Conservation (phyloP, 2,329 filamentous ascomycete genomes). For the Fusarium napiforme region DNA sequence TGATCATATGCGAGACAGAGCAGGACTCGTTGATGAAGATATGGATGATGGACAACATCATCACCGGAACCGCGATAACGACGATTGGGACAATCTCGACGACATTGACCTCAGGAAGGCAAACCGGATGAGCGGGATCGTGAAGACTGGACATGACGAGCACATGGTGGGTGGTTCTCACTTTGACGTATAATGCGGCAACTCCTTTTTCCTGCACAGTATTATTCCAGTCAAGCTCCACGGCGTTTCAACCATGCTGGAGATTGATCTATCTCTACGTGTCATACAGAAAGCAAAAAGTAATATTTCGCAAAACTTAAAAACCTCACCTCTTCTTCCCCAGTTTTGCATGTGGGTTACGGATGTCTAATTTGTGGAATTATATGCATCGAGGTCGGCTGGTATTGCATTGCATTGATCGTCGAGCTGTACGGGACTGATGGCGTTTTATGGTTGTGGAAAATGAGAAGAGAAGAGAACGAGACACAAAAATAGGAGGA, state of each 20-base stretch:
- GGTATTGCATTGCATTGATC: conserved; percentile 47
- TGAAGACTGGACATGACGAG: conserved; percentile 69
- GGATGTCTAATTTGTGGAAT: conserved; percentile 50
- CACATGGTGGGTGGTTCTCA: conserved; percentile 71
- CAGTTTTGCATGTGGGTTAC: conserved; percentile 40
- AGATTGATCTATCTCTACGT: conserved; percentile 38
- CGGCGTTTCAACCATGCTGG: conserved; percentile 41
- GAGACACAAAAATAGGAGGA: conserved; percentile 12
- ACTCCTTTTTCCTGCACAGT: conserved; percentile 29
- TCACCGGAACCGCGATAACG: conserved; percentile 51
- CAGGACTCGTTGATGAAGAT: conserved; percentile 64
- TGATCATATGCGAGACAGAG: conserved; percentile 75
- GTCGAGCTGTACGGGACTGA: conserved; percentile 41
- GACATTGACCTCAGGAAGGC: conserved; percentile 63
- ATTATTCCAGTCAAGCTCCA: conserved; percentile 36
- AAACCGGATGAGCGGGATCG: conserved; percentile 73
- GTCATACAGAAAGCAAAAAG: conserved; percentile 43
- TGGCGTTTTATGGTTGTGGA: conserved; percentile 46
- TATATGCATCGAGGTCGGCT: conserved; percentile 46
- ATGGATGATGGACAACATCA: conserved; percentile 67
- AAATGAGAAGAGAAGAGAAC: conserved; percentile 21
- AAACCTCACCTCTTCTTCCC: conserved; percentile 9
- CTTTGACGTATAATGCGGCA: conserved; percentile 67
- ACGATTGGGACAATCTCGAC: conserved; percentile 69
- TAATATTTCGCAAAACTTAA: conserved; percentile 44